Conservation (phyloP, 345 rosid genomes). For the Gossypium rotundifolium region DNA sequence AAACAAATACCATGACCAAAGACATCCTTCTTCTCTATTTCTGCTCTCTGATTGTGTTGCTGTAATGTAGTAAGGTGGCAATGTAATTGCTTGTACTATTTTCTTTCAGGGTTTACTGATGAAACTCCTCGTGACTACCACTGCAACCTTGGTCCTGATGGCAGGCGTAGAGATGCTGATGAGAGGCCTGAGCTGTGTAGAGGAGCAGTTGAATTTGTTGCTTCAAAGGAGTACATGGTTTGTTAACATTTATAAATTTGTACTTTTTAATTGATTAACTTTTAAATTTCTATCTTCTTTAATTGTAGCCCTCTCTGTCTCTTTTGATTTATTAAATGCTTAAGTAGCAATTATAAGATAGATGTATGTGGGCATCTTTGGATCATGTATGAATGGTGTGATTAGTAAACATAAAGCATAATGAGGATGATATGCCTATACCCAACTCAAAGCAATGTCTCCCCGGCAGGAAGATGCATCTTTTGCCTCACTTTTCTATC, state of each 20-base stretch:
- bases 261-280: not conserved
- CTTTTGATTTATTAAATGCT: not conserved
- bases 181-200: constrained; percentile 93
- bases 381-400: not conserved
- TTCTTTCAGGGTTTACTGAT: constrained; percentile 59
- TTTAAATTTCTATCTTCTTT: not conserved
- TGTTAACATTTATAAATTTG: constrained; percentile 18
- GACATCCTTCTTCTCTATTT: not conserved
- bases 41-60: not conserved
- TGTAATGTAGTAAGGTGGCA: not conserved
- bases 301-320: not conserved
- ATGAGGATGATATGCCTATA: not conserved
- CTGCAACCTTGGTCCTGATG: constrained; percentile 89
- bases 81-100: constrained; percentile 3
- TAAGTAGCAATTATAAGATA: not conserved
- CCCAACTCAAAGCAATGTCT: not conserved
- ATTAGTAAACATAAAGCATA: not conserved
- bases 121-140: constrained; percentile 84
- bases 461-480: not conserved
- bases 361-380: not conserved
- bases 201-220: constrained; percentile 93
- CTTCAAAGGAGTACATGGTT: constrained; percentile 90
- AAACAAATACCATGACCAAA: constrained; percentile 8
- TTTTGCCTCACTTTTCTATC: not conserved
- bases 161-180: constrained; percentile 90